Percentiles rank a stretch among this genome's conserved stretches.
Conservation (phyloP, 352 stramenopile species). For the Pythium rishiriense region DNA sequence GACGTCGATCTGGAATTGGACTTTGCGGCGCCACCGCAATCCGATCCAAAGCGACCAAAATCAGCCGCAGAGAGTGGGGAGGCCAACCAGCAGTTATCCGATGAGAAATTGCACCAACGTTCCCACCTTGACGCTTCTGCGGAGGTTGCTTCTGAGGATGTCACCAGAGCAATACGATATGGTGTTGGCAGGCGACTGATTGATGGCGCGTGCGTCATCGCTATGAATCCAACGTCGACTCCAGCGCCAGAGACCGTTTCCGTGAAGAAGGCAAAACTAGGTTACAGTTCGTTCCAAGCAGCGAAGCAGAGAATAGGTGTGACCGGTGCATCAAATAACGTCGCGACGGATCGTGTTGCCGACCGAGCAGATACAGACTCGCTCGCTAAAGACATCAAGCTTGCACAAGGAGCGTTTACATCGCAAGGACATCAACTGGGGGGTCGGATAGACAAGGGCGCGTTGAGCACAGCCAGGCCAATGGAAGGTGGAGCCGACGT, state of each 20-base stretch:
- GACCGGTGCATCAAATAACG: background rate
- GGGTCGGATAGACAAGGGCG: background rate
- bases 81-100: background rate
- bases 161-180: background rate
- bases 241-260: background rate
- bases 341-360: background rate
- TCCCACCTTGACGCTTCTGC: background rate
- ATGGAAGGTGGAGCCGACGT: too few relatives aligned
- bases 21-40: constrained; percentile 44
- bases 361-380: constrained; percentile 10
- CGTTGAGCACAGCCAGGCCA: too few relatives aligned
- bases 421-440: constrained; percentile 29
- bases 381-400: constrained; percentile 26
- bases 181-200: constrained; percentile 15
- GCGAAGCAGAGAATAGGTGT: constrained; percentile 9
- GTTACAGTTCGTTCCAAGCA: constrained; percentile 15
- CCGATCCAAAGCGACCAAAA: constrained; percentile 23
- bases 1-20: constrained; percentile 70
- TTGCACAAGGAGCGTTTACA: constrained; percentile 29
- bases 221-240: background rate
- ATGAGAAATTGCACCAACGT: background rate
- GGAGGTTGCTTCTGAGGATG: too few relatives aligned
- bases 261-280: background rate
- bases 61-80: constrained; percentile 1
- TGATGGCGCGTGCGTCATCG: constrained; percentile 21